These are phyloP conservation scores for Ormosia emarginata DNA, from an alignment of 306 rosid genomes.

Conservation along the genomic window DNA sequence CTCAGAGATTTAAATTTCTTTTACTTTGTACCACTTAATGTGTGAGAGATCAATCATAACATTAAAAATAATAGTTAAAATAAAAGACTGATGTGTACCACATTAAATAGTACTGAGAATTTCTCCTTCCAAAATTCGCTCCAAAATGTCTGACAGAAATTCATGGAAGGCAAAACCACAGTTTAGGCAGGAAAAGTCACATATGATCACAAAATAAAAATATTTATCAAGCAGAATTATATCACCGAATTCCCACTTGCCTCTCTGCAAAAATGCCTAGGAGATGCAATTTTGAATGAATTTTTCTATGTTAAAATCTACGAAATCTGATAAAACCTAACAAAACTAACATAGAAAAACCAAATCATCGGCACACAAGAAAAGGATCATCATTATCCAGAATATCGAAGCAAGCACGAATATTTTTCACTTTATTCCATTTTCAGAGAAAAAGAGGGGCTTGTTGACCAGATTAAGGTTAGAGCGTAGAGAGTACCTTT, in stretches of 20 bases:
- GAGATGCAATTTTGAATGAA: not conserved
- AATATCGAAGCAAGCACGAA: not conserved
- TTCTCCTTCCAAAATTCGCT: no score
- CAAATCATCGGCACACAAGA: no score
- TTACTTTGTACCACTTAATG: no score
- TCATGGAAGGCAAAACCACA: not conserved
- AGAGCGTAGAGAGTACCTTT: slow-evolving; percentile 43
- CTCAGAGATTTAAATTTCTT: no score
- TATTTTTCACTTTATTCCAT: no score
- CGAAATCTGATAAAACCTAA: not conserved
- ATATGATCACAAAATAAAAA: not conserved
- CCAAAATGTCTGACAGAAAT: not conserved
- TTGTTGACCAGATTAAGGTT: not conserved
- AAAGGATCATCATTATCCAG: not conserved
- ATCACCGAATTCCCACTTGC: not conserved
- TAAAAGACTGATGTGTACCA: no score
- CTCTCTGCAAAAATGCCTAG: not conserved
- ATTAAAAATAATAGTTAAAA: no score
- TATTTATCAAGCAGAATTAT: not conserved
- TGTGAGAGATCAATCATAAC: no score
- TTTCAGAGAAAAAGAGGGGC: not conserved
- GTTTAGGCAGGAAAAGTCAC: not conserved
- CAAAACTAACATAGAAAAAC: no score
- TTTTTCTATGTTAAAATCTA: not conserved
- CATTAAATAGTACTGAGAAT: no score